A percentile compares a stretch with the other conserved stretches of the same genome.
Conservation (phyloP, 345 rosid species). For the Angophora floribunda region DNA sequence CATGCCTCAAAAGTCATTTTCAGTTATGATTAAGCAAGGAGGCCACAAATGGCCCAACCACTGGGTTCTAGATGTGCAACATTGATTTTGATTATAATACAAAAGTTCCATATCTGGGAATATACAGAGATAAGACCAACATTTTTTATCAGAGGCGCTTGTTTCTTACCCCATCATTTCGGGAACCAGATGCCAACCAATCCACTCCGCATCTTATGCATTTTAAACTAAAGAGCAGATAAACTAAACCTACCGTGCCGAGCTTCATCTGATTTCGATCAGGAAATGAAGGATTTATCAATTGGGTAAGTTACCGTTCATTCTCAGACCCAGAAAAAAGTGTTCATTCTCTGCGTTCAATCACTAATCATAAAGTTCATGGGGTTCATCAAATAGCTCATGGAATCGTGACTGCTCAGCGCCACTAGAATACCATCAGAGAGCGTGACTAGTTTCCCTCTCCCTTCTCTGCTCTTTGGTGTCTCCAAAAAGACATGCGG, state of each 20-base stretch:
- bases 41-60: neutral
- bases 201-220: neutral
- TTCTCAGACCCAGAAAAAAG: too few species aligned
- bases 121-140: neutral
- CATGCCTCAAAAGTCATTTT: neutral
- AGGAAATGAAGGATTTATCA: neutral
- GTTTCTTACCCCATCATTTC: neutral
- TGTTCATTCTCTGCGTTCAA: neutral
- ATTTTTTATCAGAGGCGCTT: neutral
- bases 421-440: neutral
- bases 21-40: neutral
- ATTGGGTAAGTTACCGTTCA: neutral
- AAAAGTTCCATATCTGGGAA: neutral
- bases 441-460: too few species aligned
- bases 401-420: neutral
- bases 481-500: neutral
- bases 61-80: neutral
- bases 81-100: neutral
- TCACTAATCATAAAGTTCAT: neutral
- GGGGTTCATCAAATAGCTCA: neutral
- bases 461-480: neutral
- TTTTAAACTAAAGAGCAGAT: neutral
- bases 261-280: neutral
- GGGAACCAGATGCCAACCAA: neutral
- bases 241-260: neutral